Evolutionary conservation across 2,329 filamentous ascomycete species (phyloP), one percentile per base, ranked within the genome.

Genomic region (Fusarium armeniacum): DNA sequence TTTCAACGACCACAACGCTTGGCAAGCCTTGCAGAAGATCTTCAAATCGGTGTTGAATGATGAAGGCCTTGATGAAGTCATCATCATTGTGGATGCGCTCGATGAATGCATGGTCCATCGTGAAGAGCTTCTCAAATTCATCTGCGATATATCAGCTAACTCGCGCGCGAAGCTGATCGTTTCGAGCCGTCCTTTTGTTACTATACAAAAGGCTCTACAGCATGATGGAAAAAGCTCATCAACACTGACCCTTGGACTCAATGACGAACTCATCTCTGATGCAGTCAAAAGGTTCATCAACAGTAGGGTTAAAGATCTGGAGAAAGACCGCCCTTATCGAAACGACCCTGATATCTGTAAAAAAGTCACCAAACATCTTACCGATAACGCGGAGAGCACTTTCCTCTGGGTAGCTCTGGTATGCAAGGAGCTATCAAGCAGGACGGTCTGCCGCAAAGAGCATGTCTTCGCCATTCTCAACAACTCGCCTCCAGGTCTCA

Each of bases 221-320:
- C 3, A 6, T 4, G 26, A 32, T 0, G 26, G 26, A 2, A 13
- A 6, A 2, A 9, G 6, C 3, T 2, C 26, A 0, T 11, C 13
- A 20, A 28, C 12, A 15, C 8, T 46, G 1, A 7, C n/a, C 4
- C 28, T 46, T 6, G 44, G 32, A 6, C 44, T 46, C 5, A 32
- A 46, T 2, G 18, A 46, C 2, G 3, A n/a, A 4, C 15, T 28
- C 4, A 46, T 46, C n/a, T n/a, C 44, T 6, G 44, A 32, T 5
- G 44, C 44, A 0, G 44, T 46, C 2, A 4, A 4, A 8, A 5
- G 18, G 1, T 22, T 46, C n/a, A 46, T 46, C 2, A 4, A 10
- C n/a, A 13, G 18, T 1, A 11, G 18, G 7, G 44, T 46, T 1
- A 10, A 10, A 0, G 9, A 3, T 5, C 2, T 46, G 20, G 24